Evolutionary conservation across 2,329 filamentous ascomycete genomes (phyloP), one percentile per base, ranked within the genome.

Genomic region (Sporothrix brasiliensis): DNA sequence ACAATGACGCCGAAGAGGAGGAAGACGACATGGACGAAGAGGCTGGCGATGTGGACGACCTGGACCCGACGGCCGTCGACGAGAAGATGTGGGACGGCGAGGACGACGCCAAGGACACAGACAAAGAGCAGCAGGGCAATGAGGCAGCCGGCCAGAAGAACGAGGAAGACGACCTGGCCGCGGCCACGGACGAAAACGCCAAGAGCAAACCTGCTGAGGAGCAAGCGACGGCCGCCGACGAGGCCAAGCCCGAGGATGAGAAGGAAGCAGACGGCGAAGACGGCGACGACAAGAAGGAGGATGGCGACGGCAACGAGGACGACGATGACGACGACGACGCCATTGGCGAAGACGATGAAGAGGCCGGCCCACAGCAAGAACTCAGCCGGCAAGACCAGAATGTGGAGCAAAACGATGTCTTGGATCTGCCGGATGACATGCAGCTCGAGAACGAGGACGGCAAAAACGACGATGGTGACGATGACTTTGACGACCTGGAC

Each of bases 41-140:
- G 79, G 87, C 91, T 5, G 95, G 94, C 1, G 91, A 93, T 76
- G 93, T 98, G 13, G 92, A 97, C 80, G 93, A 97, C 76, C 84
- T 97, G 54, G 94, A 97, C 75, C 91, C 93, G 14, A 91, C 89
- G 19, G 92, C 94, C 24, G 91, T 98, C 1, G 96, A 99, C 78
- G 96, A 99, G 82, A 99, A 98, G 84, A 93, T 98, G 87, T 99
- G 95, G 95, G 94, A 99, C 79, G 94, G 93, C 52, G 89, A 90
- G 60, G 89, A 91, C 68, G 90, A 92, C 56, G 90, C 92, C 66
- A 86, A 94, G 58, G 89, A 94, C 63, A 89, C 91, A 1, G 91
- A 94, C 63, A 95, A 95, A 75, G 91, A 97, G 58, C 91, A 92
- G 76, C 84, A 92, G 76, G 90, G 88, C 6, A 89, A 93, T 69